phyloP scores from a whole-genome alignment of 116 monocot genomes.

The Posidonia oceanica region DNA sequence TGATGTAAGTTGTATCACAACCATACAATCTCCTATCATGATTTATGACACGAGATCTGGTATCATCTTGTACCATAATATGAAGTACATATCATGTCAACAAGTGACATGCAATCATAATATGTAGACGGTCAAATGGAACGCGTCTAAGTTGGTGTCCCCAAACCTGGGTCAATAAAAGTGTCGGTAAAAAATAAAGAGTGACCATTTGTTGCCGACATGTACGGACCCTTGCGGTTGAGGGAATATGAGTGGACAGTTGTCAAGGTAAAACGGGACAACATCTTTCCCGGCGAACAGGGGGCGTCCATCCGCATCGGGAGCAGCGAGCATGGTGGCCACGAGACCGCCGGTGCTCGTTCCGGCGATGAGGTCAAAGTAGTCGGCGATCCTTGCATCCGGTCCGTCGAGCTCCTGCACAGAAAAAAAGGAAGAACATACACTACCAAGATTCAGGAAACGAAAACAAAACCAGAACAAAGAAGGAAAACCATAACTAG shows the following conservation, averaged over 20 bases:
- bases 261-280: background rate
- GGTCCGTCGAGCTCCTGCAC: constrained; percentile 11
- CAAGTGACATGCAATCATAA: too few relatives aligned
- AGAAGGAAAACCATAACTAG: too few relatives aligned
- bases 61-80: too few relatives aligned
- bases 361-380: constrained; percentile 19
- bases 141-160: too few relatives aligned
- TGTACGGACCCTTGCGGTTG: constrained; percentile 1
- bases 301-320: constrained; percentile 4
- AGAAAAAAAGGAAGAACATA: background rate
- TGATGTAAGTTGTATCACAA: too few relatives aligned
- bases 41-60: too few relatives aligned
- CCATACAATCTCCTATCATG: too few relatives aligned
- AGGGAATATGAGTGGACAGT: constrained; percentile 8
- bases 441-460: background rate
- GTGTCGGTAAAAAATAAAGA: too few relatives aligned
- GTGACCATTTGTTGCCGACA: background rate
- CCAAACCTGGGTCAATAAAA: too few relatives aligned
- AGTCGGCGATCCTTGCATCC: constrained; percentile 16
- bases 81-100: too few relatives aligned
- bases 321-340: constrained; percentile 10
- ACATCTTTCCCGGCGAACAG: constrained; percentile 9
- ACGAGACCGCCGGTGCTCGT: constrained; percentile 18
- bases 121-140: too few relatives aligned
- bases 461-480: background rate